Base-by-base conservation (phyloP, 2,329 filamentous ascomycete species). In the Aspergillus tanneri region DNA sequence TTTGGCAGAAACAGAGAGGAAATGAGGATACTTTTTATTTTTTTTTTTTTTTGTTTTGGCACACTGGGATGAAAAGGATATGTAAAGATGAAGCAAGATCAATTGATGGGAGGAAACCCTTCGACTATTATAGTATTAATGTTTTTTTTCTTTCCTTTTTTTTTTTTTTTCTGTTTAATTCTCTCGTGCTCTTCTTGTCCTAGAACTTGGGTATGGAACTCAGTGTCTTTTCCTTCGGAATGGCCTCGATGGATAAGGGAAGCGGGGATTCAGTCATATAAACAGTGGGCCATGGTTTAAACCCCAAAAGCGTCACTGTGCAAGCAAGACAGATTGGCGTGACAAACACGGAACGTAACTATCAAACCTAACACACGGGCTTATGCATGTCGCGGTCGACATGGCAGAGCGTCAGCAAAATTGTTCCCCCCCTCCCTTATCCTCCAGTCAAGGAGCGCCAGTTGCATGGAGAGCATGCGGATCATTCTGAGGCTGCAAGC, bases 401-500 rank as follows among this genome's bases (percentile, higher is more conserved):
- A 63, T 60, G 59, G 57, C 50, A 60, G 56, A 60, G 60, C 59
- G 61, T 65, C 64, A 66, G 61, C 59, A 60, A 59, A 60, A 61
- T 57, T 55, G 56, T n/a, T n/a, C n/a, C n/a, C 56, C 57, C 58
- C 62, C 59, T 57, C 54, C 47, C 50, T 59, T 57, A 58, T 63
- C 62, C 59, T 65, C 65, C 60, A 67, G 57, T 66, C 54, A 62
- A 61, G 53, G 52, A 58, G 44, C 52, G 49, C 53, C 56, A 51
- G 55, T 58, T 53, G 59, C 59, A 64, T 61, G 58, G 63, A 53
- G 59, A 55, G 63, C 55, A 66, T 70, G 68, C 68, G 67, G 64
- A 70, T 70, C 67, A 69, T 67, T 62, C 60, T 67, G 68, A 69
- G 67, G 66, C 67, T 70, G 69, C 67, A 70, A 69, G 67, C 68